Conservation (phyloP, 768 basidiomycete species). For the Psilocybe subaeruginosa region DNA sequence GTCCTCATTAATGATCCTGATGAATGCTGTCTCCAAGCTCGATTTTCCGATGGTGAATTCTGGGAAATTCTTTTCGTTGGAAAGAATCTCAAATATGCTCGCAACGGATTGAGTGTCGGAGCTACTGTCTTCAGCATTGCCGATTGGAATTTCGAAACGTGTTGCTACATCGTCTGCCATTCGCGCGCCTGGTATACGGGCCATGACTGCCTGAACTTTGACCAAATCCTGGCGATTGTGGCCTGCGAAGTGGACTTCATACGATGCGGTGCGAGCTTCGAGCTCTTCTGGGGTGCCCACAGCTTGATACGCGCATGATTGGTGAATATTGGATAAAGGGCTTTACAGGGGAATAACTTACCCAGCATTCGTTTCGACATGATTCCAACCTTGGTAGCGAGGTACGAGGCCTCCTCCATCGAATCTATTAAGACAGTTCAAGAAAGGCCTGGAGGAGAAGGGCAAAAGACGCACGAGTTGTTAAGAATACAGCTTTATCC, state of each 20-base stretch:
- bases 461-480: conserved; percentile 54
- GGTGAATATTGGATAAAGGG: background rate
- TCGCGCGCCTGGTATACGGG: conserved; percentile 52
- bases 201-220: conserved; percentile 52
- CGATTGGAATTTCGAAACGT: conserved; percentile 62
- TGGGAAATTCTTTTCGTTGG: conserved; percentile 52
- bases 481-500: conserved; percentile 73
- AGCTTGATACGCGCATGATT: conserved; percentile 29
- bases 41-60: conserved; percentile 75
- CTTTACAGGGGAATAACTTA: background rate
- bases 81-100: conserved; percentile 58
- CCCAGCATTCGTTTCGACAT: conserved; percentile 22
- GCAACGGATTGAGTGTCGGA: conserved; percentile 46
- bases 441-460: background rate
- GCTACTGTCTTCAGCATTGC: background rate
- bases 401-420: conserved; percentile 29
- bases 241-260: conserved; percentile 65
- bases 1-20: conserved; percentile 65
- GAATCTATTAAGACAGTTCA: conserved; percentile 17
- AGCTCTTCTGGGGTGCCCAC: conserved; percentile 23
- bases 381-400: conserved; percentile 25
- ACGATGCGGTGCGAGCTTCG: conserved; percentile 20
- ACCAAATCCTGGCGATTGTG: conserved; percentile 48
- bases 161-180: conserved; percentile 67
- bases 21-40: conserved; percentile 71